Base-by-base conservation (phyloP, 169 alveolate genomes). In the Fabrea salina region DNA sequence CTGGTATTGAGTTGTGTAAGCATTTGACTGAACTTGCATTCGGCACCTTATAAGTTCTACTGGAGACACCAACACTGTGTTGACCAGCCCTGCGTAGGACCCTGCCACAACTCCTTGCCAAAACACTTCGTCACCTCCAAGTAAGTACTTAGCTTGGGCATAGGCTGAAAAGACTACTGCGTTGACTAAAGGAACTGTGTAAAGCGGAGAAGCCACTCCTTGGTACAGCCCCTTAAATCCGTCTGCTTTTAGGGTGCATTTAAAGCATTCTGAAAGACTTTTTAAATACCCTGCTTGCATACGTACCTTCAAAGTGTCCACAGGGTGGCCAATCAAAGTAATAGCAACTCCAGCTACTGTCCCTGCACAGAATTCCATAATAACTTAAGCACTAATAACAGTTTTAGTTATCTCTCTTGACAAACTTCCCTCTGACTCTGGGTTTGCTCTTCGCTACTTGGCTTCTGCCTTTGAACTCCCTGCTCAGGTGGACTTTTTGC, bases 161-260 rank as follows among this genome's bases (percentile, higher is more conserved):
- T 90, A 90, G 13, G 89, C 68, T 37, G 88, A 75, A 83, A 90
- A 87, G 19, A 90, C 93, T 5, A 90, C 71, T 4, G 95, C 92
- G 76, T 90, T 90, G 16, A 90, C 85, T 39, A 90, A 22, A 32
- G 95, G 95, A 22, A 90, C 90, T 27, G 95, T 82, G 4, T 72
- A 19, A 13, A 90, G 70, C 7, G 95, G 95, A 35, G 90, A 82
- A 35, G 83, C 70, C 80, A 90, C 54, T 6, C 95, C 95, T 56
- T 83, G 75, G 44, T 80, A 90, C 47, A 82, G 82, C n/a, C 86
- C 86, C 4, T 43, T 32, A 2, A 83, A 32, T 51, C 95, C 93
- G 41, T 87, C 93, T 16, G 76, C 50, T 47, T 51, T 72, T 25
- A 49, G 57, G 6, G 83, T 83, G 16, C 66, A 43, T 37, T 5